Percentiles rank a stretch among this genome's conserved stretches.
phyloP scores from a whole-genome alignment of 495 filamentous ascomycete genomes.

The Aspergillus homomorphus region DNA sequence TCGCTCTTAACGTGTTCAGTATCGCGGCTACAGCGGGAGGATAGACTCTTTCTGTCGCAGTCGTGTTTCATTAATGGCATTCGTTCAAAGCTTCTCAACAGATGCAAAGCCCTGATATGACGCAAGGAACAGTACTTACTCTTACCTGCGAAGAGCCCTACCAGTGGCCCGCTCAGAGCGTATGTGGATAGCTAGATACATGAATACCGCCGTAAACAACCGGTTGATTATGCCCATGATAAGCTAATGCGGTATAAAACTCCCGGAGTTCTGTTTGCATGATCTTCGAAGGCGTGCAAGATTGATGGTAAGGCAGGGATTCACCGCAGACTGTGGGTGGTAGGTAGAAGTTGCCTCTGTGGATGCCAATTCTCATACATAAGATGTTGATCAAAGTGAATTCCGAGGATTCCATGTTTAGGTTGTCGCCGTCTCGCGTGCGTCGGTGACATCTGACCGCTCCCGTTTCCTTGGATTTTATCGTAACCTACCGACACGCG shows the following conservation, averaged over 20 bases:
- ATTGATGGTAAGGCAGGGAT: background rate
- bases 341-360: background rate
- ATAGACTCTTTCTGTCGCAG: too few relatives aligned
- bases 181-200: too few relatives aligned
- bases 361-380: background rate
- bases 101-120: slow-evolving; percentile 11
- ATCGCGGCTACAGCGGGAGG: slow-evolving; percentile 30
- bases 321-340: background rate
- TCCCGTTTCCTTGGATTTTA: slow-evolving; percentile 4
- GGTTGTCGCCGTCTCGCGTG: slow-evolving; percentile 20
- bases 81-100: background rate
- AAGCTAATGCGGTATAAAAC: background rate
- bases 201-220: too few relatives aligned
- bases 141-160: background rate
- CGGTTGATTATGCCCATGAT: background rate
- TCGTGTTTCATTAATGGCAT: background rate
- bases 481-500: slow-evolving; percentile 3
- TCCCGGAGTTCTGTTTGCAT: background rate
- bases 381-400: slow-evolving; percentile 5
- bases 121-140: slow-evolving; percentile 8
- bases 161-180: background rate
- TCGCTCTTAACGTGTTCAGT: slow-evolving; percentile 16
- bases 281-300: background rate
- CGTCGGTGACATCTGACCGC: slow-evolving; percentile 9
- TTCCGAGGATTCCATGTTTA: background rate